These are phyloP conservation scores for Monilinia aucupariae DNA, from an alignment of 2,329 filamentous ascomycete genomes.

Conservation along the genomic window DNA sequence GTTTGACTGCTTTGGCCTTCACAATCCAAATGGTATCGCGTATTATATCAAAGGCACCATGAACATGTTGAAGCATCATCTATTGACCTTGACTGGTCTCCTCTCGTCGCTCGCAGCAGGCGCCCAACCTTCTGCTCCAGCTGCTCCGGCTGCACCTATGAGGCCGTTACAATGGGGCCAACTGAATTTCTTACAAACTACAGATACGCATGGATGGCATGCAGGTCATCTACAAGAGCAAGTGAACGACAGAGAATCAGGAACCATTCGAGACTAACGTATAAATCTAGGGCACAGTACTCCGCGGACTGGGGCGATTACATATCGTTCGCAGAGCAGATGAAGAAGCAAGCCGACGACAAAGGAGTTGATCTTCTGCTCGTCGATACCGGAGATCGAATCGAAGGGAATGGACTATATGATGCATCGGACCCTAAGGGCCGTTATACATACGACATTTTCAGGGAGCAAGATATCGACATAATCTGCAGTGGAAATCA, in stretches of 20 bases:
- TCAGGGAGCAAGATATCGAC: slow-evolving; percentile 77
- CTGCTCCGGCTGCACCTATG: slow-evolving; percentile 73
- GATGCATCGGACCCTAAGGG: slow-evolving; percentile 86
- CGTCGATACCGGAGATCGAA: slow-evolving; percentile 88
- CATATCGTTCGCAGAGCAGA: slow-evolving; percentile 80
- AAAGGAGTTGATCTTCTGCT: slow-evolving; percentile 80
- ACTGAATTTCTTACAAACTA: slow-evolving; percentile 95
- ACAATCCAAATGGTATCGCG: not conserved
- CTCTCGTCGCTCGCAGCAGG: slow-evolving; percentile 35
- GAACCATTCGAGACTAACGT: slow-evolving; percentile 18
- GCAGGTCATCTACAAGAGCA: slow-evolving; percentile 89
- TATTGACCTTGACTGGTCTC: slow-evolving; percentile 24
- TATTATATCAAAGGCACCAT: not conserved
- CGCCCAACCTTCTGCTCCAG: slow-evolving; percentile 74
- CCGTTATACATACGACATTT: slow-evolving; percentile 80
- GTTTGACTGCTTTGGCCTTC: not conserved
- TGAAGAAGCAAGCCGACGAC: slow-evolving; percentile 72
- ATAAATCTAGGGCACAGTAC: slow-evolving; percentile 64
- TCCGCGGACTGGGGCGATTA: slow-evolving; percentile 98
- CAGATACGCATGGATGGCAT: slow-evolving; percentile 94
- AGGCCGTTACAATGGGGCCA: slow-evolving; percentile 86
- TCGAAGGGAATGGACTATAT: slow-evolving; percentile 93
- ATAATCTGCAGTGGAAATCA: slow-evolving; percentile 87
- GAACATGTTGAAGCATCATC: slow-evolving; percentile 20
- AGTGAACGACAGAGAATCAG: slow-evolving; percentile 25